Conservation (phyloP, 2,329 filamentous ascomycete genomes). For the Calonectria leucothoes region DNA sequence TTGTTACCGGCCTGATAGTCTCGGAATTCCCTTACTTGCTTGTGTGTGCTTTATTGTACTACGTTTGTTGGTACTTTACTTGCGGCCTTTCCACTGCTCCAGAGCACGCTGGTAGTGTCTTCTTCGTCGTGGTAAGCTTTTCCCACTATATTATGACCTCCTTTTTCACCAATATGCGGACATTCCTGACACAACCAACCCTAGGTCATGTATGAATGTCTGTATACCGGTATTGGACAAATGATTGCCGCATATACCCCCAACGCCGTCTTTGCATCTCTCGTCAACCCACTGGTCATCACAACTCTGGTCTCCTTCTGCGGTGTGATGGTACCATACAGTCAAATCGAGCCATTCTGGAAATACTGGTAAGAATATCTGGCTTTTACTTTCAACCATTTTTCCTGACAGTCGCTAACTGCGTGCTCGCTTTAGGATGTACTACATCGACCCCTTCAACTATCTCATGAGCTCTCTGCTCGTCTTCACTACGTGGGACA, state of each 20-base stretch:
- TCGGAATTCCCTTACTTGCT: slow-evolving; percentile 60
- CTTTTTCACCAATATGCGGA: too few relatives aligned
- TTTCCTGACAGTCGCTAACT: too few relatives aligned
- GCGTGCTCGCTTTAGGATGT: slow-evolving; percentile 54
- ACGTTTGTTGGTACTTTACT: slow-evolving; percentile 68
- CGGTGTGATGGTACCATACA: slow-evolving; percentile 78
- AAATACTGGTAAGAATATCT: slow-evolving; percentile 56
- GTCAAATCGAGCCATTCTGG: slow-evolving; percentile 74
- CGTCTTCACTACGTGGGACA: slow-evolving; percentile 61
- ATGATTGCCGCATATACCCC: slow-evolving; percentile 72
- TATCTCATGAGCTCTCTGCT: slow-evolving; percentile 69
- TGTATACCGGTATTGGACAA: slow-evolving; percentile 72
- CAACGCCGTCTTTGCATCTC: slow-evolving; percentile 68
- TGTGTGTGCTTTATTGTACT: slow-evolving; percentile 60
- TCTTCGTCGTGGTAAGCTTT: slow-evolving; percentile 60
- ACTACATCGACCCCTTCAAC: slow-evolving; percentile 71
- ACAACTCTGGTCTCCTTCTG: slow-evolving; percentile 76
- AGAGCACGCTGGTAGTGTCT: slow-evolving; percentile 59
- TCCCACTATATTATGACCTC: too few relatives aligned
- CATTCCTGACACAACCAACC: too few relatives aligned
- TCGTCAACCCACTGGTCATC: slow-evolving; percentile 68
- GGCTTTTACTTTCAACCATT: too few relatives aligned
- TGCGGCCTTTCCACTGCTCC: slow-evolving; percentile 60
- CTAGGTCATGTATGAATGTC: slow-evolving; percentile 65
- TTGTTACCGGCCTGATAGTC: slow-evolving; percentile 64